A percentile compares a stretch with the other conserved stretches of the same genome.
Evolutionary conservation across 2,329 filamentous ascomycete species (phyloP).

Genomic region (Beauveria asiatica): DNA sequence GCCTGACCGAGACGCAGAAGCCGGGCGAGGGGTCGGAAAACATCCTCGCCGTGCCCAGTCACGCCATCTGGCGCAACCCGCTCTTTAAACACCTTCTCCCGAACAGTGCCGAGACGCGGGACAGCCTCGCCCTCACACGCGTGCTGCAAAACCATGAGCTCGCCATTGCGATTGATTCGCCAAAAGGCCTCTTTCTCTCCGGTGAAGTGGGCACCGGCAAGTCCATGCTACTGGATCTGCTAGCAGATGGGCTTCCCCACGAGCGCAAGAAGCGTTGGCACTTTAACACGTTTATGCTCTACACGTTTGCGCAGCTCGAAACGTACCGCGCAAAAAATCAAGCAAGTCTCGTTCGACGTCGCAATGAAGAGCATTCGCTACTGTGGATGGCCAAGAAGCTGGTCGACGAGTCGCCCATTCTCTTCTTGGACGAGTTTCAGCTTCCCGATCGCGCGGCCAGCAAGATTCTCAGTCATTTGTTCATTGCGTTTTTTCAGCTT

Average conservation of each 20-base stretch:
- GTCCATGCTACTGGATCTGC: constrained; percentile 73
- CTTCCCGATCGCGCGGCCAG: constrained; percentile 68
- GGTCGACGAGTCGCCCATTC: constrained; percentile 63
- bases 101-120: constrained; percentile 40
- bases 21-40: constrained; percentile 23
- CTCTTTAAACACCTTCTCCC: constrained; percentile 52
- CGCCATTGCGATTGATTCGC: constrained; percentile 63
- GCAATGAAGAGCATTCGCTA: constrained; percentile 51
- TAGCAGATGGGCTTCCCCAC: constrained; percentile 70
- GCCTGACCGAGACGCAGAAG: constrained; percentile 28
- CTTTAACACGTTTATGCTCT: constrained; percentile 81
- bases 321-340: constrained; percentile 40
- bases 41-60: constrained; percentile 39
- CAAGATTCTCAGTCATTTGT: constrained; percentile 71
- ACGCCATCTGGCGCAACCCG: constrained; percentile 50
- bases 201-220: constrained; percentile 80
- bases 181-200: constrained; percentile 66
- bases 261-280: constrained; percentile 68
- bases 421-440: constrained; percentile 80
- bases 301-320: constrained; percentile 65
- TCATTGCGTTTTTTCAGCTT: constrained; percentile 73
- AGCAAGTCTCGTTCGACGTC: constrained; percentile 13
- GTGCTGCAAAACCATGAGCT: constrained; percentile 63
- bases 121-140: constrained; percentile 56
- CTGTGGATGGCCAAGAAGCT: constrained; percentile 69